Base-by-base conservation (phyloP, 208 protist species). In the Trypanosoma lewisi region DNA sequence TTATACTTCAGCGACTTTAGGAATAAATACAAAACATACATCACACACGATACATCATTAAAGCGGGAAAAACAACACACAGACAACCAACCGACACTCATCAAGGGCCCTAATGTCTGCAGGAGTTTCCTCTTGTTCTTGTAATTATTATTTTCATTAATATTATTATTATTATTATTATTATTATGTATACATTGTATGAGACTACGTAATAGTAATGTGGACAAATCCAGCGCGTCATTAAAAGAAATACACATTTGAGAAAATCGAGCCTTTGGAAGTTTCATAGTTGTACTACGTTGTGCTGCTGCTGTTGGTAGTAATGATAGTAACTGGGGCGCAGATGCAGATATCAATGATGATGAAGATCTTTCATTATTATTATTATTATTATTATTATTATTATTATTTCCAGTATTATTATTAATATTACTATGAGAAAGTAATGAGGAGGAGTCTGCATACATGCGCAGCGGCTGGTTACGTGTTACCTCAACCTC, bases 11-110 rank as follows among this genome's bases (percentile, higher is more conserved):
- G 65, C 0, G 88, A 80, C 27, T 85, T 77, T 53, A 91, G 83
- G 47, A 91, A 87, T 50, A 94, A 63, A 36, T 73, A 70, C 4
- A 81, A 89, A 11, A 85, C 85, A 53, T 86, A 91, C 8, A 94
- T 71, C 4, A 91, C 88, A 50, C 75, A 78, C 4, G 75, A 65
- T 3, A 77, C 78, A 65, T 90, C 76, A 9, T 84, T 83, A 61
- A 91, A 94, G 30, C 77, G 80, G 6, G 77, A 82, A 8, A 82
- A 47, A 50, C 76, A 88, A 21, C n/a, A n/a, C n/a, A 77, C 63
- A 17, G 69, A 70, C 69, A 85, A 90, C 88, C 88, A 94, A 47
- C 70, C 67, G 12, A 94, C 60, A 57, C 81, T 75, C 0, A 94
- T 57, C 21, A 82, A 66, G 11, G 65, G 70, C 17, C 66, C 62